Percentiles rank a stretch among this genome's conserved stretches.
phyloP scores from a whole-genome alignment of 192 early-diverging fungal species.

The Kickxella alabastrina region DNA sequence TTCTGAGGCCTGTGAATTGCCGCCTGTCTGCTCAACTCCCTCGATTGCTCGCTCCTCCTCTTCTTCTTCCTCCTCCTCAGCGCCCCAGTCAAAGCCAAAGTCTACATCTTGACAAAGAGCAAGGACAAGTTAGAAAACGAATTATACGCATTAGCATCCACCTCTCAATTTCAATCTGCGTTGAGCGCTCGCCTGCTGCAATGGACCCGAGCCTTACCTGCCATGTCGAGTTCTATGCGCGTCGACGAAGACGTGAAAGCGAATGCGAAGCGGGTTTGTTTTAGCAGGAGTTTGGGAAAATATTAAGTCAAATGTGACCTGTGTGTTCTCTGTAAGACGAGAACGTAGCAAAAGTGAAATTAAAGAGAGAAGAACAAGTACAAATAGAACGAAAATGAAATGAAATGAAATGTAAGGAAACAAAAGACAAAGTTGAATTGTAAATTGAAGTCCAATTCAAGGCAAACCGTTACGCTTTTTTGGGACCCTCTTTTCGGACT shows the following conservation, averaged over 20 bases:
- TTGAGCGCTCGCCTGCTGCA: no score
- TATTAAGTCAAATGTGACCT: no score
- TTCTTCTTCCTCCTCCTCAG: slow-evolving; percentile 1
- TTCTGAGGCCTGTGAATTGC: slow-evolving; percentile 1
- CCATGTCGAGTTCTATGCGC: no score
- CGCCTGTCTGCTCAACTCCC: background rate
- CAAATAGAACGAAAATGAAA: background rate
- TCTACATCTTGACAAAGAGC: slow-evolving; percentile 13
- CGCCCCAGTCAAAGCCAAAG: slow-evolving; percentile 47
- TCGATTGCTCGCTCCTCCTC: background rate
- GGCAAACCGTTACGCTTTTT: no score
- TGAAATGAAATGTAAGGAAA: background rate
- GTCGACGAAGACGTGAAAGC: no score
- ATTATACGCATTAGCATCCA: background rate
- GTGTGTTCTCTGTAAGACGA: no score
- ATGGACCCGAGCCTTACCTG: no score
- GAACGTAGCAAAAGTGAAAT: background rate
- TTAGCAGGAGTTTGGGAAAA: no score
- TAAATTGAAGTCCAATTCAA: background rate
- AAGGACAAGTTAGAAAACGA: background rate
- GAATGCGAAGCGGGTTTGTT: no score
- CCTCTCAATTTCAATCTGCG: no score
- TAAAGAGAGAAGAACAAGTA: background rate
- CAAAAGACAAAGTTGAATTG: background rate
- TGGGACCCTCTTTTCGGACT: no score